Base-by-base conservation (phyloP, 257 asterid species). In the Nicotiana paniculata region DNA sequence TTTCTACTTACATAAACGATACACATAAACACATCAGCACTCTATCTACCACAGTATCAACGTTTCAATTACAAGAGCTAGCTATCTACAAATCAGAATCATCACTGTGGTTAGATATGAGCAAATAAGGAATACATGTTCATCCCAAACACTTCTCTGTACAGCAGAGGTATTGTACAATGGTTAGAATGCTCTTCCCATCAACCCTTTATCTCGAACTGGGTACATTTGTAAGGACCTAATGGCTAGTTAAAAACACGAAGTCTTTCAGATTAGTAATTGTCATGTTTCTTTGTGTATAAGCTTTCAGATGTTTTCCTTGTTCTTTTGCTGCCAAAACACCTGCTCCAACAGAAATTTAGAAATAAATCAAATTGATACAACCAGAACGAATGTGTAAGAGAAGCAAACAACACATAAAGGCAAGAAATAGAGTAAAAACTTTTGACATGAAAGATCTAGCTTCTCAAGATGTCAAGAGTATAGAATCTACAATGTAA, bases 331-430 rank as follows among this genome's bases (percentile, higher is more conserved):
- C 90, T 85, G 85, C 88, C 83, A 85, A 75, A 39, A 79, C 80
- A 79, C 85, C 88, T 86, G 88, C 75, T 58, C 57, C 84, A 76
- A 57, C 81, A 85, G 82, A 88, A 87, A 87, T 61, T 77, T 33
- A 78, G 84, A 81, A 39, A 82, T 69, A 86, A 61, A 72, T 89
- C 90, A 89, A 86, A 87, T 82, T 81, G 89, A 89, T 86, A 83
- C 90, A 85, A 82, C 81, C 70, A 83, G 76, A 67, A 83, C 54
- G 77, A 77, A 83, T 86, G 61, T 77, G 80, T 64, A 5, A 26
- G 77, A 43, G 21, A 28, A 28, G 30, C 30, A 28, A 28, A 28
- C 1, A 28, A 28, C 30, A 28, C 30, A 28, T 28, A 28, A 28
- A 28, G 30, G 30, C 30, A 28, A 28, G 30, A 28, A 28, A 28